A percentile compares a stretch with the other conserved stretches of the same genome.
These are phyloP conservation scores for Spergularia marina DNA, from an alignment of 148 eudicot species.

Conservation along the genomic window DNA sequence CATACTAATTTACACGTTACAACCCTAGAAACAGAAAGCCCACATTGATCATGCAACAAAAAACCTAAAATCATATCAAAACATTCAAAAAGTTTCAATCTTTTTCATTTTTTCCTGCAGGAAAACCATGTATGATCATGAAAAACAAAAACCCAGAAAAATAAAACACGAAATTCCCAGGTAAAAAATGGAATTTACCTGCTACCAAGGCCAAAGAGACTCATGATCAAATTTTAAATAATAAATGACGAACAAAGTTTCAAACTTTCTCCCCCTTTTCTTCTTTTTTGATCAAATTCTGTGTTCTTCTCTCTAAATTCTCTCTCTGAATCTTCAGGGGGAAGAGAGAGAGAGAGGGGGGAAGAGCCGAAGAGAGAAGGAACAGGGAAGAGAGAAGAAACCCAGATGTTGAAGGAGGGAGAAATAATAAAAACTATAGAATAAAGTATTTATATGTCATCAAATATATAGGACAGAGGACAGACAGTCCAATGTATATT, in stretches of 20 bases:
- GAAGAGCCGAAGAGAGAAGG: background rate
- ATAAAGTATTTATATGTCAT: background rate
- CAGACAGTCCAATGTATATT: too few species aligned
- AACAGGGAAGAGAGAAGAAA: conserved; percentile 1
- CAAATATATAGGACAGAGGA: background rate
- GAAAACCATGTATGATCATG: background rate
- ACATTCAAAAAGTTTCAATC: background rate
- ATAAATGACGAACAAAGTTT: background rate
- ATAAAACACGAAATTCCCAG: background rate
- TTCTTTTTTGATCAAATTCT: background rate
- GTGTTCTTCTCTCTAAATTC: too few species aligned
- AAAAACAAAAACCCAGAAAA: background rate
- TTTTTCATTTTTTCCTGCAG: background rate
- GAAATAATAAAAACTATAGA: background rate
- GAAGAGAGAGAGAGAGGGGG: too few species aligned
- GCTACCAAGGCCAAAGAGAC: conserved; percentile 76
- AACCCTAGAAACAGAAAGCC: background rate
- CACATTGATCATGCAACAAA: background rate
- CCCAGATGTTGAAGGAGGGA: background rate
- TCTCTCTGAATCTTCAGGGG: too few species aligned
- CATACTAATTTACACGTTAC: background rate
- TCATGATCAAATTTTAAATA: conserved; percentile 35
- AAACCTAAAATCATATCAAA: conserved; percentile 10
- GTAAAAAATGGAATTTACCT: conserved; percentile 28
- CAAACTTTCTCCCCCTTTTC: background rate